Evolutionary conservation across 2,329 filamentous ascomycete genomes (phyloP).

Genomic region (Shiraia sp.): DNA sequence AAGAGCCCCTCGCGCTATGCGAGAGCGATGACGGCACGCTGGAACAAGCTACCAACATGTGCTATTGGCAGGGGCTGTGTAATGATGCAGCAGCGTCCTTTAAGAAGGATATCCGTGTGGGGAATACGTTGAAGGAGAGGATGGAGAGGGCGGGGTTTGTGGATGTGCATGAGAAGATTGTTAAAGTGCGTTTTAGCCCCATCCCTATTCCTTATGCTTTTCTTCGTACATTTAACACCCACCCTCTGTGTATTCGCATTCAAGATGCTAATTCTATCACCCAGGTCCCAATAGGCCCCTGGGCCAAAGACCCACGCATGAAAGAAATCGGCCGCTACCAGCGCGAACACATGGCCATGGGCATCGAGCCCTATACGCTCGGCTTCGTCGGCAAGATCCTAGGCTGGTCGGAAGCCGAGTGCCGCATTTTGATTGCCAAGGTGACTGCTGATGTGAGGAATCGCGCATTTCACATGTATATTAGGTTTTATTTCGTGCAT

Average conservation of each 20-base stretch:
- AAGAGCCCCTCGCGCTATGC: constrained; percentile 39
- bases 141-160: constrained; percentile 39
- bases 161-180: constrained; percentile 37
- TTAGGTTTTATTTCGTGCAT: constrained; percentile 41
- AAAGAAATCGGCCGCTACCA: constrained; percentile 54
- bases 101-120: constrained; percentile 31
- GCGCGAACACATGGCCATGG: constrained; percentile 40
- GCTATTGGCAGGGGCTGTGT: constrained; percentile 34
- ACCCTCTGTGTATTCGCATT: too few relatives aligned
- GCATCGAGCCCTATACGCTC: constrained; percentile 42
- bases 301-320: constrained; percentile 54
- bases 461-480: constrained; percentile 34
- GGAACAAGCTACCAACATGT: constrained; percentile 23
- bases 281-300: constrained; percentile 43
- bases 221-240: too few relatives aligned
- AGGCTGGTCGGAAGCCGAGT: constrained; percentile 41
- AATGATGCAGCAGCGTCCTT: constrained; percentile 32
- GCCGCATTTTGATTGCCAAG: constrained; percentile 39
- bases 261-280: not conserved
- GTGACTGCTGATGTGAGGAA: constrained; percentile 37
- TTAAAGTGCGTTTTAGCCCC: constrained; percentile 28
- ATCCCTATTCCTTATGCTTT: not conserved
- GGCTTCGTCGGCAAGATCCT: constrained; percentile 42
- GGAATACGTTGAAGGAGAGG: constrained; percentile 25
- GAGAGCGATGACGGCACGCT: constrained; percentile 39